Percentiles rank a stretch among this genome's conserved stretches.
Conservation (phyloP, 805 yeast species). For the Metschnikowia gruessii region DNA sequence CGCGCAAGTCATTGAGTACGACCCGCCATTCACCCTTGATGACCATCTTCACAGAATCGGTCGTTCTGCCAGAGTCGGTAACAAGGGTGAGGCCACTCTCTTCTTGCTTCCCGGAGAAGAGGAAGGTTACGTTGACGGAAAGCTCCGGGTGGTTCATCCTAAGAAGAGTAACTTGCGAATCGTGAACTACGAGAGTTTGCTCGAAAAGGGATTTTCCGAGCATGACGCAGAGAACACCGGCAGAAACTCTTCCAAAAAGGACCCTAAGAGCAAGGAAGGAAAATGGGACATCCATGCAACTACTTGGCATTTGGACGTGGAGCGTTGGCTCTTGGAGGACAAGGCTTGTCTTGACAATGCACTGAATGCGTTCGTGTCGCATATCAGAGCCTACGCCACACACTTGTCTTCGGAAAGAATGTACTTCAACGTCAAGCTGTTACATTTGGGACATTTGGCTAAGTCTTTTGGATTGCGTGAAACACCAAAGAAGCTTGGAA, state of each 20-base stretch:
- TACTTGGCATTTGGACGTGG: slow-evolving; percentile 89
- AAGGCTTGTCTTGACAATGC: slow-evolving; percentile 60
- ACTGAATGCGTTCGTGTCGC: slow-evolving; percentile 79
- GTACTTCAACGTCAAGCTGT: slow-evolving; percentile 71
- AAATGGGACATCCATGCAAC: slow-evolving; percentile 95
- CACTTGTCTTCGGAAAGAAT: slow-evolving; percentile 79
- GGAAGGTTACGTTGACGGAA: slow-evolving; percentile 71
- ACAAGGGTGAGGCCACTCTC: slow-evolving; percentile 69
- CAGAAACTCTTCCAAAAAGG: slow-evolving; percentile 28
- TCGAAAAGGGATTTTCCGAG: slow-evolving; percentile 37
- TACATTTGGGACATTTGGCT: slow-evolving; percentile 95
- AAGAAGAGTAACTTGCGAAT: slow-evolving; percentile 34
- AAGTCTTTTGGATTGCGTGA: slow-evolving; percentile 94
- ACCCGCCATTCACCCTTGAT: slow-evolving; percentile 90
- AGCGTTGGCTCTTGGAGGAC: slow-evolving; percentile 81
- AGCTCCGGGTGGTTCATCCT: slow-evolving; percentile 39
- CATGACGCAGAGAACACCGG: slow-evolving; percentile 25
- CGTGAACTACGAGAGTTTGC: slow-evolving; percentile 32
- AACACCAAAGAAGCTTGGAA: slow-evolving; percentile 79
- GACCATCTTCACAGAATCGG: slow-evolving; percentile 97
- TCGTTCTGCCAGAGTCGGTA: slow-evolving; percentile 97
- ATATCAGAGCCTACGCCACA: slow-evolving; percentile 93
- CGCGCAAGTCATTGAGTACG: slow-evolving; percentile 84
- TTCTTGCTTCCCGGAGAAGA: slow-evolving; percentile 88
- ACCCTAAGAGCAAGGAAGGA: slow-evolving; percentile 38